These are phyloP conservation scores for Inonotus obliquus DNA, from an alignment of 1,284 basidiomycete species.

Conservation along the genomic window DNA sequence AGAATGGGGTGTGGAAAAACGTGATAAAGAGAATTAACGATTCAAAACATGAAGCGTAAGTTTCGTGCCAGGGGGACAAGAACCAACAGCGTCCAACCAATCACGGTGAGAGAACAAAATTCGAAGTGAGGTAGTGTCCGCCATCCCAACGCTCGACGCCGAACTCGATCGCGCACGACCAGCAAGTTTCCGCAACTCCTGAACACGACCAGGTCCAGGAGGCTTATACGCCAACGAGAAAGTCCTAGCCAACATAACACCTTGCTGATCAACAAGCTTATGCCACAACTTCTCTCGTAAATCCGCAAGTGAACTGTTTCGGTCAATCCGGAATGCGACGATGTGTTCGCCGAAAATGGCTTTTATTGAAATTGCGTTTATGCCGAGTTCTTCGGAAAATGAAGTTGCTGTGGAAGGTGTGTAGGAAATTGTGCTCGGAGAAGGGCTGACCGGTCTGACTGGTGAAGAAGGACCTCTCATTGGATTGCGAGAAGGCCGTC, in stretches of 20 bases:
- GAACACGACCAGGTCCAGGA: slow-evolving; percentile 15
- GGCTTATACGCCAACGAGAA: slow-evolving; percentile 49
- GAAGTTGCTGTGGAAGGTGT: slow-evolving; percentile 12
- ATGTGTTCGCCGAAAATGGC: slow-evolving; percentile 44
- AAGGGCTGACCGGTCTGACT: not conserved
- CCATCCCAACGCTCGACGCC: slow-evolving; percentile 29
- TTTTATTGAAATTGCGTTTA: slow-evolving; percentile 51
- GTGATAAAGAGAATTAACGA: slow-evolving; percentile 17
- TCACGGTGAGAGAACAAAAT: slow-evolving; percentile 23
- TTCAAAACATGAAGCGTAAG: slow-evolving; percentile 31
- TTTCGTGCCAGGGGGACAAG: slow-evolving; percentile 23
- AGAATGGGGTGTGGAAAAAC: not conserved
- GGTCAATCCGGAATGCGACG: slow-evolving; percentile 53
- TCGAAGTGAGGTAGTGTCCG: slow-evolving; percentile 2
- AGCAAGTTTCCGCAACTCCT: slow-evolving; percentile 16
- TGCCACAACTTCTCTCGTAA: slow-evolving; percentile 52
- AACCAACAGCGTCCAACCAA: slow-evolving; percentile 35
- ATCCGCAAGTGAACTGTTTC: slow-evolving; percentile 40
- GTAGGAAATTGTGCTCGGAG: not conserved
- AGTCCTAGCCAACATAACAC: slow-evolving; percentile 42
- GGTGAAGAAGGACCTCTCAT: not conserved
- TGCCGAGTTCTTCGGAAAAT: slow-evolving; percentile 18
- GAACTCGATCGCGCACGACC: slow-evolving; percentile 33
- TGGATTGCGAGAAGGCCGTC: slow-evolving; percentile 3
- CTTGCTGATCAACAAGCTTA: slow-evolving; percentile 59